Percentiles rank a stretch among this genome's conserved stretches.
Conservation (phyloP, 768 basidiomycete genomes). For the Obba rivulosa region DNA sequence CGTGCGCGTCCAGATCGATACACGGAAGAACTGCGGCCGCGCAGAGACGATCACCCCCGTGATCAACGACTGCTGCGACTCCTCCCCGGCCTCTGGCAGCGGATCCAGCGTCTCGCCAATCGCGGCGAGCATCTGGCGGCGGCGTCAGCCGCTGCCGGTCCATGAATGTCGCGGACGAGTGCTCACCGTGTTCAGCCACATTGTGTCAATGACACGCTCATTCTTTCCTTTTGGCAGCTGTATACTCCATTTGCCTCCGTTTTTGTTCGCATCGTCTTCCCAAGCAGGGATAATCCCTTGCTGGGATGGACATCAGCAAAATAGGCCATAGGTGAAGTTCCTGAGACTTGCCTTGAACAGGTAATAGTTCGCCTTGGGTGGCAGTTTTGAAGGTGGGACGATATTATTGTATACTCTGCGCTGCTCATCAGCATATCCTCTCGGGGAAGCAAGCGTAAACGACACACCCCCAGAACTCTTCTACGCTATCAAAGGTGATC, state of each 20-base stretch:
- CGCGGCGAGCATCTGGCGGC: constrained; percentile 89
- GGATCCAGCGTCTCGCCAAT: constrained; percentile 99
- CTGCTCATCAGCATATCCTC: constrained; percentile 12
- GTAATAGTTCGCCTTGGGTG: constrained; percentile 98
- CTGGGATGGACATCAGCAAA: constrained; percentile 31
- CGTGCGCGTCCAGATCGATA: constrained; percentile 95
- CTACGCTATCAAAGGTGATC: constrained; percentile 92
- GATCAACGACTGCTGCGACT: constrained; percentile 55
- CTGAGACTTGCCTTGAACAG: constrained; percentile 80
- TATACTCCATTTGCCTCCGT: constrained; percentile 98
- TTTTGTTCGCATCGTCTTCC: constrained; percentile 96
- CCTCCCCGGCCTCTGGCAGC: constrained; percentile 40
- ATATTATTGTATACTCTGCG: constrained; percentile 92
- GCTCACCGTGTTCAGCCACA: constrained; percentile 96
- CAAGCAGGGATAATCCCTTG: constrained; percentile 96
- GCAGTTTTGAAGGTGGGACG: constrained; percentile 87
- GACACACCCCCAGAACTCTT: constrained; percentile 97
- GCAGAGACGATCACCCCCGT: constrained; percentile 74
- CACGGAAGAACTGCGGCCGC: constrained; percentile 90
- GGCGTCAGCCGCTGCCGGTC: background rate
- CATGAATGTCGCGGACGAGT: background rate
- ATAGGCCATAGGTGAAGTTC: background rate
- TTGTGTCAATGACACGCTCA: constrained; percentile 74
- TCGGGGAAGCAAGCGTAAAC: background rate
- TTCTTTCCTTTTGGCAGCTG: constrained; percentile 97